A percentile compares a stretch with the other conserved stretches of the same genome.
Evolutionary conservation across 2,329 filamentous ascomycete species (phyloP).

Genomic region (Amylocarpus encephaloides): DNA sequence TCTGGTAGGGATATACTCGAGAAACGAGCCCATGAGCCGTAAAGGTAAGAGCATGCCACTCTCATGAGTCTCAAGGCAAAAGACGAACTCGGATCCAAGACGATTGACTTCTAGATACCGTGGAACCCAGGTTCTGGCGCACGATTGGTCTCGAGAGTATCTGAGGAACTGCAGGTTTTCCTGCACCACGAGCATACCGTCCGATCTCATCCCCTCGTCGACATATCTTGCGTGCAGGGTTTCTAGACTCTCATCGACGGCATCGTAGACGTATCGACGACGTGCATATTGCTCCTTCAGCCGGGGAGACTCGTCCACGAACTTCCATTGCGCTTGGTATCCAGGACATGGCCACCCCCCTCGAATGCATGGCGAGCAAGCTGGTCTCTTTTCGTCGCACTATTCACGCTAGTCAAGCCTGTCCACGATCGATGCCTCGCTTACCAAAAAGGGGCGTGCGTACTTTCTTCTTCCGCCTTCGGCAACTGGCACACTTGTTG

Average conservation of each 20-base stretch:
- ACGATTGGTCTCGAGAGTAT: not conserved
- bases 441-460: not conserved
- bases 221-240: not conserved
- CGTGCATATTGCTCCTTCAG: conserved; percentile 6
- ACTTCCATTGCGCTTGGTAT: conserved; percentile 12
- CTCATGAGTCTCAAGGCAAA: conserved; percentile 11
- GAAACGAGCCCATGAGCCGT: conserved; percentile 8
- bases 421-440: no score
- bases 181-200: not conserved
- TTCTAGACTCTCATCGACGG: not conserved
- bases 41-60: conserved; percentile 9
- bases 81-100: conserved; percentile 7
- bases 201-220: not conserved
- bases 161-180: not conserved
- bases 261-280: conserved; percentile 7
- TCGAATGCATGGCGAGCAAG: conserved; percentile 15
- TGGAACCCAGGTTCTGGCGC: not conserved
- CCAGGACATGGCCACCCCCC: conserved; percentile 15
- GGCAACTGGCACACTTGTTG: conserved; percentile 15
- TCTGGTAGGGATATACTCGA: conserved; percentile 10
- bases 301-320: conserved; percentile 15
- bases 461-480: conserved; percentile 19
- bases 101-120: conserved; percentile 5
- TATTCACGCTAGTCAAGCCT: not conserved
- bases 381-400: conserved; percentile 17